Evolutionary conservation across 495 filamentous ascomycete species (phyloP).

Genomic region (Evernia prunastri): DNA sequence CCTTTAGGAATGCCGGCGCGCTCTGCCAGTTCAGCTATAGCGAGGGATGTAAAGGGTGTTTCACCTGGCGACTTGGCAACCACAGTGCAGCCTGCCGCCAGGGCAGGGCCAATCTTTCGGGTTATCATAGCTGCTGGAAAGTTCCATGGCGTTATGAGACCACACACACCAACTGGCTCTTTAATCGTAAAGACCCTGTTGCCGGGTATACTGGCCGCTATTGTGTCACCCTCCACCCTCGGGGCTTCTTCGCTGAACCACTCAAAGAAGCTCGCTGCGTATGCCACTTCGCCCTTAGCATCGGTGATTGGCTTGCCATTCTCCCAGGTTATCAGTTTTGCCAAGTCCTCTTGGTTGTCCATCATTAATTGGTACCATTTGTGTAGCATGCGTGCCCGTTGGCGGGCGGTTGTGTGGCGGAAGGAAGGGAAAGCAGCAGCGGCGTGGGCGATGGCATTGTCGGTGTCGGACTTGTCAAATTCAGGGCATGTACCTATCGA

Average conservation of each 20-base stretch:
- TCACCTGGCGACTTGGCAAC: slow-evolving; percentile 80
- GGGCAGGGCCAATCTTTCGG: slow-evolving; percentile 75
- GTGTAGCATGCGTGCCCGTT: slow-evolving; percentile 74
- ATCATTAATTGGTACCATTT: slow-evolving; percentile 89
- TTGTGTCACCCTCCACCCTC: slow-evolving; percentile 64
- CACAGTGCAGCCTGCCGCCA: slow-evolving; percentile 78
- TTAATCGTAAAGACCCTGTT: slow-evolving; percentile 75
- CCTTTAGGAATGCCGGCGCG: slow-evolving; percentile 80
- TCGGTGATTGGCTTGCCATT: slow-evolving; percentile 70
- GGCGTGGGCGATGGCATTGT: slow-evolving; percentile 71
- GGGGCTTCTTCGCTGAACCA: slow-evolving; percentile 76
- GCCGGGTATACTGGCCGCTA: slow-evolving; percentile 58
- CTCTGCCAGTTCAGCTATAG: slow-evolving; percentile 73
- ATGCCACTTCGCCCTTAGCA: slow-evolving; percentile 63
- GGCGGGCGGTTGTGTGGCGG: slow-evolving; percentile 66
- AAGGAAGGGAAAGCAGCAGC: slow-evolving; percentile 69
- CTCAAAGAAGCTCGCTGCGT: slow-evolving; percentile 68
- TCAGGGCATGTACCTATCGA: slow-evolving; percentile 80
- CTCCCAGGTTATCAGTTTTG: slow-evolving; percentile 80
- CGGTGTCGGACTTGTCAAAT: slow-evolving; percentile 65
- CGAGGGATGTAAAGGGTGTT: slow-evolving; percentile 78
- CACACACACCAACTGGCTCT: slow-evolving; percentile 89
- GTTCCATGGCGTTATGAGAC: slow-evolving; percentile 95
- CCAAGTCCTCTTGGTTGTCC: slow-evolving; percentile 81
- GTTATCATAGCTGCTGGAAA: slow-evolving; percentile 93